Evolutionary conservation across 1,284 basidiomycete genomes (phyloP), one percentile per base, ranked within the genome.

Genomic region (Rhodotorula sp.): DNA sequence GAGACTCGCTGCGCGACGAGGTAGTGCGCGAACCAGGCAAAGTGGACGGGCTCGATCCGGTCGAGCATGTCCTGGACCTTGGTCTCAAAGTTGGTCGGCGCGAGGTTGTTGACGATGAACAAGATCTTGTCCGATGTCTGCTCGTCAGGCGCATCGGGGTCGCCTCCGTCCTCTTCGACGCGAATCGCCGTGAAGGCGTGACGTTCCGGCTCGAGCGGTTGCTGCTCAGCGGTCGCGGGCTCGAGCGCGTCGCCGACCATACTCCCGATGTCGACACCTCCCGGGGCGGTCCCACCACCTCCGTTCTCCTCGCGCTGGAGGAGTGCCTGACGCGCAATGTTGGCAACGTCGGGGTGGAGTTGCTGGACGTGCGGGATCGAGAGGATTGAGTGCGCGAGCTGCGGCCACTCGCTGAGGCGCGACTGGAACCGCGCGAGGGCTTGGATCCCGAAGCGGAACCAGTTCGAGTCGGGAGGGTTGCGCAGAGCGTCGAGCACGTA

Each of bases 71-170:
- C 94, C 57, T 83, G 81, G 49, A 94, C 83, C 82, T 97, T 98
- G 47, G 86, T 80, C 56, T 95, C 93, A 76, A 97, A 93, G 81
- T 99, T 99, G 82, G 86, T 92, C 5, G 93, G 91, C 1, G 96
- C 93, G 65, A 99, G 87, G 79, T 99, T 98, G 85, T 99, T 99
- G 83, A 99, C 89, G 78, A 97, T 93, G 85, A 99, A 99, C 62
- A 99, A 85, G 76, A 99, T 93, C 79, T 90, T 90, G 85, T 99
- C 97, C 31, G 93, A 92, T 31, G 91, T 83, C 75, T 92, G 91
- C 80, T 97, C 93, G 26, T 90, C 87, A 4, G 96, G 97, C 65
- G 85, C 83, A 51, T 75, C 84, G 31, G 90, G 85, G 67, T 82
- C 81, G 69, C 87, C 87, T 12, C 68, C 69, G 43, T 60, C 65